Conservation (phyloP, 73 alveolate species). For the Effrenium voratum region DNA sequence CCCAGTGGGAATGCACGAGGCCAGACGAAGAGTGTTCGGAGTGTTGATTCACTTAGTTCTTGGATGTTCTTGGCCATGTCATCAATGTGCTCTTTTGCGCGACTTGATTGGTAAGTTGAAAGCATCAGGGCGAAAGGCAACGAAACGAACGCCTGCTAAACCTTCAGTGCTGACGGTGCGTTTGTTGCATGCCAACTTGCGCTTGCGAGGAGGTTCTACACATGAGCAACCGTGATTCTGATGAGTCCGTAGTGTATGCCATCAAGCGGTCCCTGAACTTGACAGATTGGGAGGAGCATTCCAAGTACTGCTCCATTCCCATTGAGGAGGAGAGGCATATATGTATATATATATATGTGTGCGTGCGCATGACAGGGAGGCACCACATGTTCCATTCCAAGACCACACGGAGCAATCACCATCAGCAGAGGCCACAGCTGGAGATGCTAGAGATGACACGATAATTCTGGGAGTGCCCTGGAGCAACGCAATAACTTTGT, state of each 20-base stretch:
- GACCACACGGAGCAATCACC: too few relatives aligned
- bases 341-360: too few relatives aligned
- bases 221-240: constrained; percentile 38
- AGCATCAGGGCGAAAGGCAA: too few relatives aligned
- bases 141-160: too few relatives aligned
- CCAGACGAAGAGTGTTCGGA: too few relatives aligned
- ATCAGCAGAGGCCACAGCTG: too few relatives aligned
- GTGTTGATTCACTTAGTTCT: too few relatives aligned
- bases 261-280: constrained; percentile 64
- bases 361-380: neutral
- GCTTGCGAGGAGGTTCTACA: neutral
- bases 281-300: constrained; percentile 52
- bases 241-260: constrained; percentile 52
- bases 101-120: too few relatives aligned
- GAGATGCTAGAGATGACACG: too few relatives aligned
- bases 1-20: constrained; percentile 32
- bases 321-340: neutral
- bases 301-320: constrained; percentile 58
- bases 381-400: neutral
- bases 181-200: neutral
- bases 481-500: neutral
- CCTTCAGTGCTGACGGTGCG: neutral
- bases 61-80: too few relatives aligned
- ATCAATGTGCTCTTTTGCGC: too few relatives aligned
- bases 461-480: neutral